Percentiles rank a stretch among this genome's conserved stretches.
phyloP scores from a whole-genome alignment of 2,329 filamentous ascomycete genomes.

The Fusarium sp. region DNA sequence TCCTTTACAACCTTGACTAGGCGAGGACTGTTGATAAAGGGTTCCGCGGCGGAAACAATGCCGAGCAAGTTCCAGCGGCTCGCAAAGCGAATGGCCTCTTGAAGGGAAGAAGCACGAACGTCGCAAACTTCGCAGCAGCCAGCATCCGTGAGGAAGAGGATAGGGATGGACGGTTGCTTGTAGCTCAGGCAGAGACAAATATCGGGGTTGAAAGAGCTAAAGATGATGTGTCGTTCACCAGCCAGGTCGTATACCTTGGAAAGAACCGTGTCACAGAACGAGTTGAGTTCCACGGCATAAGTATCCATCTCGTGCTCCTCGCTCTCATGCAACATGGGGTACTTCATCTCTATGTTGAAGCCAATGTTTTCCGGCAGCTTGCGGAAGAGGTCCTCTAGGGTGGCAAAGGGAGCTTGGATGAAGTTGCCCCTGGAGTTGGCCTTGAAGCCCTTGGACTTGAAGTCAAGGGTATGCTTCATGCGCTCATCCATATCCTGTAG shows the following conservation, averaged over 20 bases:
- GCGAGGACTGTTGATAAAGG: constrained; percentile 88
- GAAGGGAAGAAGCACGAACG: constrained; percentile 88
- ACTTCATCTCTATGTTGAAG: constrained; percentile 99
- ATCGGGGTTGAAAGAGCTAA: constrained; percentile 97
- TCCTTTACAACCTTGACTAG: constrained; percentile 95
- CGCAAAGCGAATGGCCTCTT: constrained; percentile 95
- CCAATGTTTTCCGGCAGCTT: constrained; percentile 85
- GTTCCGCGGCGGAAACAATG: constrained; percentile 88
- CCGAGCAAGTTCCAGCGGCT: constrained; percentile 94
- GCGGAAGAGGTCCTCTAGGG: constrained; percentile 91
- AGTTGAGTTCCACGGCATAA: constrained; percentile 95
- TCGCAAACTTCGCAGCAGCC: constrained; percentile 86
- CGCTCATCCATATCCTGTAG: constrained; percentile 72
- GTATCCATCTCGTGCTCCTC: constrained; percentile 97
- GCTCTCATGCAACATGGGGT: constrained; percentile 96
- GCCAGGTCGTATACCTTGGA: constrained; percentile 89
- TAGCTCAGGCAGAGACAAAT: constrained; percentile 94
- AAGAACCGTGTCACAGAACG: constrained; percentile 94
- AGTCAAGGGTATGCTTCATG: constrained; percentile 97
- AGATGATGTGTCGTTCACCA: constrained; percentile 89
- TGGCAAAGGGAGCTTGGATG: constrained; percentile 96
- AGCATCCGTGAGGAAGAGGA: constrained; percentile 93
- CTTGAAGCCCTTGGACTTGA: constrained; percentile 95
- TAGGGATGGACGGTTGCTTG: constrained; percentile 97
- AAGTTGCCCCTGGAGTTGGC: constrained; percentile 93